These are phyloP conservation scores for Colletotrichum echinochloae DNA, from an alignment of 2,329 filamentous ascomycete genomes.

Conservation along the genomic window DNA sequence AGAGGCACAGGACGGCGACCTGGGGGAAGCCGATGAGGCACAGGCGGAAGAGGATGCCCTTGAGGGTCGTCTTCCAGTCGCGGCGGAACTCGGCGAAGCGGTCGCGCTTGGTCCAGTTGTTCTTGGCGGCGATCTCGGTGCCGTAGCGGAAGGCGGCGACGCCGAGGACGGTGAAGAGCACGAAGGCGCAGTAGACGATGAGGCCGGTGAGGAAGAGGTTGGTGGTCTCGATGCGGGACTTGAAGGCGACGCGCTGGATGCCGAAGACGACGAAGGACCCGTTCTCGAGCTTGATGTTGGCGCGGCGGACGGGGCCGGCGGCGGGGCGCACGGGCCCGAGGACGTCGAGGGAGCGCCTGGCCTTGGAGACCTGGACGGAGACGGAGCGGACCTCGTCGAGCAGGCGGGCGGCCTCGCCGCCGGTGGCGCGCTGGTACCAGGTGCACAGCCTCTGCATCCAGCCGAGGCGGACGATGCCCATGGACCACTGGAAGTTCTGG, in stretches of 20 bases:
- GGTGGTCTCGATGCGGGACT: slow-evolving; percentile 84
- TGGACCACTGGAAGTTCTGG: slow-evolving; percentile 98
- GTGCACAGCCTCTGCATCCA: slow-evolving; percentile 91
- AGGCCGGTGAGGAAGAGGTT: slow-evolving; percentile 95
- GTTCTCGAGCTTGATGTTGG: slow-evolving; percentile 64
- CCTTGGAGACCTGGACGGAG: slow-evolving; percentile 85
- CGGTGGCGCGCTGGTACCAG: slow-evolving; percentile 96
- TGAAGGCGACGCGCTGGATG: slow-evolving; percentile 91
- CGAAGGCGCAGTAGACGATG: slow-evolving; percentile 88
- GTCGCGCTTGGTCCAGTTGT: slow-evolving; percentile 82
- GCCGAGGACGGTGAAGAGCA: slow-evolving; percentile 77
- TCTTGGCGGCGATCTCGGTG: slow-evolving; percentile 81
- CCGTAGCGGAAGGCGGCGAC: slow-evolving; percentile 84
- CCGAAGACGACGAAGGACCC: slow-evolving; percentile 77
- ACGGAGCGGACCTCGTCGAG: slow-evolving; percentile 79
- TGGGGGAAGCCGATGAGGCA: slow-evolving; percentile 92
- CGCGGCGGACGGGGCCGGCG: slow-evolving; percentile 63
- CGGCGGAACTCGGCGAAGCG: slow-evolving; percentile 95
- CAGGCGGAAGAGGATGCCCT: slow-evolving; percentile 92
- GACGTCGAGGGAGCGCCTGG: slow-evolving; percentile 66
- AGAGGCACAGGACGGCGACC: slow-evolving; percentile 89
- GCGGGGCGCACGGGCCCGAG: slow-evolving; percentile 48
- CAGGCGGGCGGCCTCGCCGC: slow-evolving; percentile 83
- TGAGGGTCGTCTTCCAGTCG: slow-evolving; percentile 91
- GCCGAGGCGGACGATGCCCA: slow-evolving; percentile 89